Conservation (phyloP, 2,329 filamentous ascomycete species). For the Stagonosporopsis chrysanthemi region DNA sequence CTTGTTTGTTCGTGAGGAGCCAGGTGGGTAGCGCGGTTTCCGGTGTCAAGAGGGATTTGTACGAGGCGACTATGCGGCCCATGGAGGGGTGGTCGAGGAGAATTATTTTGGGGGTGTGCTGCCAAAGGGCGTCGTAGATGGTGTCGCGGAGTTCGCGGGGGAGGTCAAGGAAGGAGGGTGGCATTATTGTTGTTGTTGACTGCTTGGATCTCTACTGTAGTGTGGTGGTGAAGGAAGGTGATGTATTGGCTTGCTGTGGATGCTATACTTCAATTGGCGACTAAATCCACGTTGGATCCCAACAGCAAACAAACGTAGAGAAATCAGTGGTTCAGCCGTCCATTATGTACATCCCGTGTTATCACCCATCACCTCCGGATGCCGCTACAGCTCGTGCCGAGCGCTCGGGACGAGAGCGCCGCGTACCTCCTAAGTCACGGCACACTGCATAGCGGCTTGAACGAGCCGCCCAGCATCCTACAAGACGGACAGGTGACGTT, state of each 20-base stretch:
- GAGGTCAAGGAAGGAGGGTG: constrained; percentile 12
- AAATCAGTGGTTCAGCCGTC: neutral
- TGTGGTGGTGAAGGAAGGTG: neutral
- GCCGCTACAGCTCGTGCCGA: constrained; percentile 15
- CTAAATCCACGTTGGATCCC: neutral
- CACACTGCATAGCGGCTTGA: constrained; percentile 1
- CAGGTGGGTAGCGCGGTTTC: constrained; percentile 10
- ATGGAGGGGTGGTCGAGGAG: constrained; percentile 11
- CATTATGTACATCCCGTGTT: constrained; percentile 6
- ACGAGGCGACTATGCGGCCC: constrained; percentile 11
- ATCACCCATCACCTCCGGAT: constrained; percentile 3
- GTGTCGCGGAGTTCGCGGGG: constrained; percentile 20
- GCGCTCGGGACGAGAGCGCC: constrained; percentile 14
- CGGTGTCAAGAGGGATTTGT: constrained; percentile 4
- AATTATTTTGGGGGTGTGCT: constrained; percentile 1
- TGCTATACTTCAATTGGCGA: neutral
- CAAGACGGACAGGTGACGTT: constrained; percentile 11
- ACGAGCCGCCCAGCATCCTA: constrained; percentile 4
- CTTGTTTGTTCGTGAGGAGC: constrained; percentile 17
- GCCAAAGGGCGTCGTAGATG: constrained; percentile 15
- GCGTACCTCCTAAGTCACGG: constrained; percentile 6
- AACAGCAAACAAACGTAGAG: neutral
- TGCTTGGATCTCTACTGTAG: too few species aligned
- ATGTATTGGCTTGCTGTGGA: neutral
- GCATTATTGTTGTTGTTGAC: neutral